These are phyloP conservation scores for Aspergillus puulaauensis DNA, from an alignment of 2,329 filamentous ascomycete species.

Conservation along the genomic window DNA sequence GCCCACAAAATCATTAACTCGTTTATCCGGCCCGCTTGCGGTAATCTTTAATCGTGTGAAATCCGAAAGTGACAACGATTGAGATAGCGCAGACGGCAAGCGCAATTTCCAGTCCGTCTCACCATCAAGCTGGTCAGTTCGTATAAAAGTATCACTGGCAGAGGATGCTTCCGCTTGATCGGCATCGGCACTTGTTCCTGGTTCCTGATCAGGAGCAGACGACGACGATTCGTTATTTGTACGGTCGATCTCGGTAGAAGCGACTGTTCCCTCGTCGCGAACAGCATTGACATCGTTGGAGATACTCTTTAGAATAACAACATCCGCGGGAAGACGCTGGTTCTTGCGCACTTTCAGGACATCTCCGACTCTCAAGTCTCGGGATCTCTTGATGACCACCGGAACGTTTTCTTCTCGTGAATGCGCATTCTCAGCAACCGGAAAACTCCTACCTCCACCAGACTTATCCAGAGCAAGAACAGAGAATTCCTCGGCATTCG, in stretches of 20 bases:
- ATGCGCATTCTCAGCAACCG: conserved; percentile 11
- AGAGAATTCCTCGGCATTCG: conserved; percentile 86
- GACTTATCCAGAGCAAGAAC: conserved; percentile 67
- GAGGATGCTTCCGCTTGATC: conserved; percentile 37
- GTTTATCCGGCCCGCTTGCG: conserved; percentile 87
- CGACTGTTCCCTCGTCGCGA: conserved; percentile 23
- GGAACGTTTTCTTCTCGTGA: conserved; percentile 42
- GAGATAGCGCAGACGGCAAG: conserved; percentile 80
- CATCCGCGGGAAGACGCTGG: conserved; percentile 89
- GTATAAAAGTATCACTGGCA: conserved; percentile 86
- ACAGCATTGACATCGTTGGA: conserved; percentile 51
- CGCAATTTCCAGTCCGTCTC: conserved; percentile 99
- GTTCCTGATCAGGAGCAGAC: conserved; percentile 9
- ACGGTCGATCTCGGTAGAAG: conserved; percentile 28
- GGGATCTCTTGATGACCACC: conserved; percentile 77
- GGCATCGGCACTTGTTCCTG: conserved; percentile 18
- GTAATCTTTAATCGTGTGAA: conserved; percentile 67
- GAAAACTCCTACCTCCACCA: conserved; percentile 8
- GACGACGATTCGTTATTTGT: conserved; percentile 19
- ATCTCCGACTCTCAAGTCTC: conserved; percentile 89
- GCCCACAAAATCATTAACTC: conserved; percentile 93
- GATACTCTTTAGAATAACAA: conserved; percentile 85
- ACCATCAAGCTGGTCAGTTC: conserved; percentile 94
- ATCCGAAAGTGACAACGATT: conserved; percentile 71
- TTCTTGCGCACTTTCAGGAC: conserved; percentile 91